Evolutionary conservation across 2,329 filamentous ascomycete genomes (phyloP), one percentile per base, ranked within the genome.

Genomic region (Microthyrium microscopicum): DNA sequence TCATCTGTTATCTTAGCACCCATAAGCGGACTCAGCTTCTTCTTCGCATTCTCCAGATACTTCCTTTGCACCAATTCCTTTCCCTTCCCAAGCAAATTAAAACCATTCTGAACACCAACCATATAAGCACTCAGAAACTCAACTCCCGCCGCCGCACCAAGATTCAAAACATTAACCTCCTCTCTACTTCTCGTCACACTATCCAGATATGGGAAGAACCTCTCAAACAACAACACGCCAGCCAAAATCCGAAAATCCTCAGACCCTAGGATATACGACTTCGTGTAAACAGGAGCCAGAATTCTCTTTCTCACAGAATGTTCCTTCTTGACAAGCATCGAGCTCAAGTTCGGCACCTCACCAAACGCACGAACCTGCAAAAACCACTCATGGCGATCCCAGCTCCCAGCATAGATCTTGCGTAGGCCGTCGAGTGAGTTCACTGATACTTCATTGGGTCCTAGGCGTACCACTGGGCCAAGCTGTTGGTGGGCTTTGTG

Each of bases 281-380:
- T 91, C 40, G 80, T 83, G 55, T 89, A 91, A 33, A 83, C 67
- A 44, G 84, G 75, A 33, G 77, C 77, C 26, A 91, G 55, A 70
- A 85, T 79, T 15, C 79, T 70, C 51, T 87, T 89, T 25, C 80
- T 64, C 13, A 60, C 56, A 0, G 77, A 75, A 51, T 91, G 82
- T 5, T 66, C 54, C 31, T 66, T 73, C 22, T 68, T 68, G 15
- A 61, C 53, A 4, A 63, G 60, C 31, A 75, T 74, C 2, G 77
- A 78, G 54, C 91, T 85, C 68, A 81, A 78, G 47, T 77, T 76
- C 34, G 66, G 60, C 24, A 65, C 61, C 3, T 24, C 20, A 27
- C 15, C 27, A 20, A 7, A 9, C 9, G n/a, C n/a, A n/a, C n/a
- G n/a, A n/a, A n/a, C n/a, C n/a, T n/a, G n/a, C n/a, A n/a, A n/a